A percentile compares a stretch with the other conserved stretches of the same genome.
These are phyloP conservation scores for Coemansia sp. DNA, from an alignment of 192 early-diverging fungal species.

Conservation along the genomic window DNA sequence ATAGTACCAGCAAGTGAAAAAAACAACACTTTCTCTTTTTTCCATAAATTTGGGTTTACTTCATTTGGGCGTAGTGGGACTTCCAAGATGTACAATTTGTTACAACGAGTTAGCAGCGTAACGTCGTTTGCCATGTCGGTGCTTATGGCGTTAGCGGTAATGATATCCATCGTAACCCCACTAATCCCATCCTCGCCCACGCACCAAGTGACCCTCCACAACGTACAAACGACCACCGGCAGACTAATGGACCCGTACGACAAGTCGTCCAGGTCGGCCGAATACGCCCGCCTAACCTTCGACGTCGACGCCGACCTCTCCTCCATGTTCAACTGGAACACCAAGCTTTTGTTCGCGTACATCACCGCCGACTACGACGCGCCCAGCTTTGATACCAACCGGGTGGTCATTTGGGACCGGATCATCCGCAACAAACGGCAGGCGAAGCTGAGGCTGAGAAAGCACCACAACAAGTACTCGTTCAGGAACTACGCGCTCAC, in stretches of 20 bases:
- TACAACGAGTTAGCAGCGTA: slow-evolving; percentile 49
- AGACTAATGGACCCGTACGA: slow-evolving; percentile 42
- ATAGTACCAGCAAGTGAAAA: not conserved
- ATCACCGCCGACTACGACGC: slow-evolving; percentile 41
- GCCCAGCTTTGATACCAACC: slow-evolving; percentile 30
- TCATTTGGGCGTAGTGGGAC: no score
- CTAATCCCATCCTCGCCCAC: slow-evolving; percentile 35
- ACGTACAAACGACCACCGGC: slow-evolving; percentile 42
- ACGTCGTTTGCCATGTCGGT: slow-evolving; percentile 52
- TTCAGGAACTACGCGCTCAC: slow-evolving; percentile 40
- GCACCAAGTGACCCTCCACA: slow-evolving; percentile 28
- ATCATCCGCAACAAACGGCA: slow-evolving; percentile 38
- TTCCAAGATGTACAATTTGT: slow-evolving; percentile 49
- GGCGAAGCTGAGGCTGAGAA: slow-evolving; percentile 41
- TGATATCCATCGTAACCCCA: slow-evolving; percentile 42
- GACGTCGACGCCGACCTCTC: slow-evolving; percentile 50
- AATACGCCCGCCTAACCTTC: slow-evolving; percentile 49
- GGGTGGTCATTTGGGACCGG: slow-evolving; percentile 50
- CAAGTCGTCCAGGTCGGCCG: slow-evolving; percentile 30
- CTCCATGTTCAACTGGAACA: slow-evolving; percentile 55
- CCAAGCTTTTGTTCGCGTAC: slow-evolving; percentile 47
- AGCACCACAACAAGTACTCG: slow-evolving; percentile 53
- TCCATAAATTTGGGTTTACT: not conserved
- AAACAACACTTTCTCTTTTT: not conserved
- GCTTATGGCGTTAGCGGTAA: slow-evolving; percentile 40